These are phyloP conservation scores for Anacardium occidentale DNA, from an alignment of 345 rosid species.

Conservation along the genomic window DNA sequence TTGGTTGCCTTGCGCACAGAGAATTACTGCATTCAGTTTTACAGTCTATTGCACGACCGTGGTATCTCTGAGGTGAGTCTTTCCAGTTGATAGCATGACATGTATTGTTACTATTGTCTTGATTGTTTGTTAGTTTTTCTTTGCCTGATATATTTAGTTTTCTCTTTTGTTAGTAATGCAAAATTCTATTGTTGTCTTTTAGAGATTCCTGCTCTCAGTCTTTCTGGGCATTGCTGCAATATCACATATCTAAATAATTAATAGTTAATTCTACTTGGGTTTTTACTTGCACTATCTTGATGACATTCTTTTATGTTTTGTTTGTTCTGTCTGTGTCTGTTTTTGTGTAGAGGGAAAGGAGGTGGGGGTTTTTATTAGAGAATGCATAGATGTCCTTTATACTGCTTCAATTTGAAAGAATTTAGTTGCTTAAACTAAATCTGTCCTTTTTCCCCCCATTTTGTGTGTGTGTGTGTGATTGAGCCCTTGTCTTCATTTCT, in stretches of 20 bases:
- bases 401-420: too few species aligned
- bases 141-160: background rate
- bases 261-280: too few species aligned
- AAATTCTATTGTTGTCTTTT: background rate
- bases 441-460: too few species aligned
- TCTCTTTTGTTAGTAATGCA: background rate
- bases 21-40: constrained; percentile 75
- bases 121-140: background rate
- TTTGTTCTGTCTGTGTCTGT: background rate
- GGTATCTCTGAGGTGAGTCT: constrained; percentile 75
- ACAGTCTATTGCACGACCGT: constrained; percentile 79
- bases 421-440: too few species aligned
- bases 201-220: background rate
- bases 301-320: background rate
- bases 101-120: background rate
- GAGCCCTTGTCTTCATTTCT: too few species aligned
- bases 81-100: background rate
- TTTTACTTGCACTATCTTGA: background rate
- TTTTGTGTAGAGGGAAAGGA: background rate
- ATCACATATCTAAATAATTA: too few species aligned
- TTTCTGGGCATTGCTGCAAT: too few species aligned
- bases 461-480: too few species aligned
- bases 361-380: background rate
- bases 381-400: too few species aligned
- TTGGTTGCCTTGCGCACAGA: constrained; percentile 76